phyloP scores from a whole-genome alignment of 495 filamentous ascomycete species.

The Chaetomium cochliodes region DNA sequence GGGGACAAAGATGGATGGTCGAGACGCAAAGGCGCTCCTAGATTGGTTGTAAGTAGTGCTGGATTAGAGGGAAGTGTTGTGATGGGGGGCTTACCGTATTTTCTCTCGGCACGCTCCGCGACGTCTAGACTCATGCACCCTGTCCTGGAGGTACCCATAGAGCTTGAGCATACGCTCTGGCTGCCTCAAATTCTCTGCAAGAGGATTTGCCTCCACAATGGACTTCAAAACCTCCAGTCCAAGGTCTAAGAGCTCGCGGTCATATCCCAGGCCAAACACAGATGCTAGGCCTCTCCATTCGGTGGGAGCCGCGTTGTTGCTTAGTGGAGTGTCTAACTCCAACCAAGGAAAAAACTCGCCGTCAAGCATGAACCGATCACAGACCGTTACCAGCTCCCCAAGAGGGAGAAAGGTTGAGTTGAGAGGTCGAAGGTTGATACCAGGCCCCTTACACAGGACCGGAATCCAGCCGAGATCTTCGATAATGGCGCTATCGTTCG shows the following conservation, averaged over 20 bases:
- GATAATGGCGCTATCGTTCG: not conserved
- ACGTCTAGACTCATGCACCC: not conserved
- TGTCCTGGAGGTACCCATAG: not conserved
- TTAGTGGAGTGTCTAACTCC: not conserved
- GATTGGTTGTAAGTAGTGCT: not conserved
- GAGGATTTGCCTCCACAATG: conserved; percentile 1
- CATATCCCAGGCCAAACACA: not conserved
- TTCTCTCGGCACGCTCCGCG: not conserved
- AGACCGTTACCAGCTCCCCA: not conserved
- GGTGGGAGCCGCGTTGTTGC: not conserved
- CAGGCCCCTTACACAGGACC: not conserved
- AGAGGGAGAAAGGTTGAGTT: not conserved
- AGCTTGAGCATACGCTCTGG: not conserved
- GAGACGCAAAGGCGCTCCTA: not conserved
- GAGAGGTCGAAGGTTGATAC: conserved; percentile 2
- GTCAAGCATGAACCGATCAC: not conserved
- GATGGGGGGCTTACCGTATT: not conserved
- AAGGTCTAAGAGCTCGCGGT: conserved; percentile 1
- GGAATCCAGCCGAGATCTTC: not conserved
- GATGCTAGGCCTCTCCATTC: not conserved
- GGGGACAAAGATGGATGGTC: not conserved
- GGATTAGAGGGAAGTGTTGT: not conserved
- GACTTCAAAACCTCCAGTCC: not conserved
- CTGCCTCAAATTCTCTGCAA: not conserved
- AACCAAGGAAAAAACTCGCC: conserved; percentile 5